Evolutionary conservation across 2,329 filamentous ascomycete species (phyloP).

Genomic region (Aspergillus carbonarius): DNA sequence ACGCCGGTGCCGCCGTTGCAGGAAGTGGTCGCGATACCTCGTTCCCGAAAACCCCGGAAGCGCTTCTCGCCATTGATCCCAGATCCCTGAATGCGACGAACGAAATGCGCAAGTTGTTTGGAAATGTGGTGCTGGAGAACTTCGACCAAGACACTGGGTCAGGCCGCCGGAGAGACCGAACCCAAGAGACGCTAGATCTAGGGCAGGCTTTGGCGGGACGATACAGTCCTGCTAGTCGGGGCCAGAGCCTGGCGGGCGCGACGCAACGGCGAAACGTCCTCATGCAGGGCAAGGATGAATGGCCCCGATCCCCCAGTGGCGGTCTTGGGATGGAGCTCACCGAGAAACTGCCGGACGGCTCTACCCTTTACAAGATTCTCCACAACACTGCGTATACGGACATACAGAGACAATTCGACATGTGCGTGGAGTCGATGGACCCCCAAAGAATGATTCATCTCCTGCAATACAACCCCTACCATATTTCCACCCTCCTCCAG

Average conservation of each 20-base stretch:
- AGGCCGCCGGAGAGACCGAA: conserved; percentile 57
- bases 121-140: conserved; percentile 61
- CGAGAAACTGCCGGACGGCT: conserved; percentile 56
- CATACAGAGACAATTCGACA: conserved; percentile 73
- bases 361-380: conserved; percentile 72
- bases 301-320: conserved; percentile 75
- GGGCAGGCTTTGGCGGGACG: conserved; percentile 57
- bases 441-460: conserved; percentile 78
- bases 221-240: conserved; percentile 55
- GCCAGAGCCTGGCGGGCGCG: conserved; percentile 67
- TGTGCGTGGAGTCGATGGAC: conserved; percentile 78
- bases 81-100: conserved; percentile 80
- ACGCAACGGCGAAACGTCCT: conserved; percentile 77
- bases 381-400: conserved; percentile 73
- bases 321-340: conserved; percentile 79
- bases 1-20: conserved; percentile 28
- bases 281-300: conserved; percentile 81
- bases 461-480: conserved; percentile 75
- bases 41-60: conserved; percentile 45
- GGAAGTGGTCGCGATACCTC: conserved; percentile 36
- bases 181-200: conserved; percentile 49
- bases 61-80: conserved; percentile 62
- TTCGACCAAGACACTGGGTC: conserved; percentile 51
- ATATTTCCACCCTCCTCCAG: conserved; percentile 90
- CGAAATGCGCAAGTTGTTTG: conserved; percentile 81